Conservation (phyloP, 441 rosid genomes). For the Bruguiera hainesii region DNA sequence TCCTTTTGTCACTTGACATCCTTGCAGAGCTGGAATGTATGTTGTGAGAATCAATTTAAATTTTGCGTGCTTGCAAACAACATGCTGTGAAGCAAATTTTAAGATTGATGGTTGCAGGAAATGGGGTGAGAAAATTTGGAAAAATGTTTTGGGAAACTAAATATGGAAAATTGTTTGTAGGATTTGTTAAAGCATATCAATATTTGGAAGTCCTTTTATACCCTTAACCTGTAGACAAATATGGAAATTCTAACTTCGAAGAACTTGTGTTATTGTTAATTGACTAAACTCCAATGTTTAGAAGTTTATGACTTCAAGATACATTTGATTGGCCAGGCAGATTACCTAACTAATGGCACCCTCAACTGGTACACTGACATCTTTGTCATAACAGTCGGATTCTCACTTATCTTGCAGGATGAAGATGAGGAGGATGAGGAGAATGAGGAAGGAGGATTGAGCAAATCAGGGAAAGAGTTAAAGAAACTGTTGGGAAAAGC, state of each 20-base stretch:
- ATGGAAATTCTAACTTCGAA: not conserved
- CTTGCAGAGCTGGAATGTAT: not conserved
- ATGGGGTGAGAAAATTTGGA: not conserved
- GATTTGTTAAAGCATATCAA: not conserved
- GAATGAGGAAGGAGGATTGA: conserved; percentile 80
- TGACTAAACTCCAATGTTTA: too few species aligned
- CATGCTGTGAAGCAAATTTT: not conserved
- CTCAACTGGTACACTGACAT: not conserved
- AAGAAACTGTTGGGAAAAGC: conserved; percentile 80
- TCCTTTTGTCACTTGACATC: too few species aligned
- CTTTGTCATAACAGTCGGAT: not conserved
- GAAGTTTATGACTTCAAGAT: too few species aligned
- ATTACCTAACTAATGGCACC: not conserved
- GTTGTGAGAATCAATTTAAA: not conserved
- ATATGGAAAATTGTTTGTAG: not conserved
- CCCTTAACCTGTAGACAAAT: not conserved
- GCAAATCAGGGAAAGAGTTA: conserved; percentile 93
- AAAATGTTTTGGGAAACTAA: not conserved
- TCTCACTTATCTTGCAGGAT: conserved; percentile 45
- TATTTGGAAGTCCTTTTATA: not conserved
- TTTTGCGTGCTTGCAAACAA: not conserved
- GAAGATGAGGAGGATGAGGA: conserved; percentile 88
- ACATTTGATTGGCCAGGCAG: not conserved
- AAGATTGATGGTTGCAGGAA: not conserved
- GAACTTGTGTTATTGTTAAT: too few species aligned